These are phyloP conservation scores for Microcyclospora pomicola DNA, from an alignment of 2,329 filamentous ascomycete species.

Conservation along the genomic window DNA sequence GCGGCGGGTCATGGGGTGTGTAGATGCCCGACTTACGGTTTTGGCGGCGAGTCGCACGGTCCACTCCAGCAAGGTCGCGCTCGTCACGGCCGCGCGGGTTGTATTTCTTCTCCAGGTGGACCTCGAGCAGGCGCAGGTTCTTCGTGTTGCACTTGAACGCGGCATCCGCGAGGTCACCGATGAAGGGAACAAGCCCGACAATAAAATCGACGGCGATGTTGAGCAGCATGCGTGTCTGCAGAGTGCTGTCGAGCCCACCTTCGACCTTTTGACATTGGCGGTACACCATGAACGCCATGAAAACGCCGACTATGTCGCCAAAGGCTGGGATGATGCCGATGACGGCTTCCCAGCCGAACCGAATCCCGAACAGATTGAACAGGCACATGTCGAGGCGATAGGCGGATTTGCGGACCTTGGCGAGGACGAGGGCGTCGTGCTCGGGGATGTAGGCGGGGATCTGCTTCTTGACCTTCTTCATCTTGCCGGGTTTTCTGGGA, in stretches of 20 bases:
- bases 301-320: slow-evolving; percentile 60
- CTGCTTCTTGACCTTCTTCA: slow-evolving; percentile 74
- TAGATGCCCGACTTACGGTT: slow-evolving; percentile 21
- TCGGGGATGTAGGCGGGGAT: slow-evolving; percentile 69
- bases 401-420: slow-evolving; percentile 70
- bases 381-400: slow-evolving; percentile 76
- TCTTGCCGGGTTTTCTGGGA: slow-evolving; percentile 56
- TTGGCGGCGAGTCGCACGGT: slow-evolving; percentile 21
- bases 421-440: slow-evolving; percentile 70
- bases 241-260: slow-evolving; percentile 51
- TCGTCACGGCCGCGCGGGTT: slow-evolving; percentile 28
- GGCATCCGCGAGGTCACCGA: slow-evolving; percentile 65
- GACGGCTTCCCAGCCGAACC: slow-evolving; percentile 79
- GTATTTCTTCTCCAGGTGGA: slow-evolving; percentile 54
- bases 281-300: slow-evolving; percentile 64
- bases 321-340: slow-evolving; percentile 72
- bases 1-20: slow-evolving; percentile 23
- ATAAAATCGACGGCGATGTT: slow-evolving; percentile 65
- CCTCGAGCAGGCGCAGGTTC: slow-evolving; percentile 57
- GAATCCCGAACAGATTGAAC: slow-evolving; percentile 66
- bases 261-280: slow-evolving; percentile 59
- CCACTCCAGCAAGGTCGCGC: slow-evolving; percentile 13
- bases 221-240: slow-evolving; percentile 61
- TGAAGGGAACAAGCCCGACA: slow-evolving; percentile 58
- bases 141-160: slow-evolving; percentile 61